Percentiles rank a stretch among this genome's conserved stretches.
phyloP scores from a whole-genome alignment of 768 basidiomycete genomes.

The Nidularia sp. region DNA sequence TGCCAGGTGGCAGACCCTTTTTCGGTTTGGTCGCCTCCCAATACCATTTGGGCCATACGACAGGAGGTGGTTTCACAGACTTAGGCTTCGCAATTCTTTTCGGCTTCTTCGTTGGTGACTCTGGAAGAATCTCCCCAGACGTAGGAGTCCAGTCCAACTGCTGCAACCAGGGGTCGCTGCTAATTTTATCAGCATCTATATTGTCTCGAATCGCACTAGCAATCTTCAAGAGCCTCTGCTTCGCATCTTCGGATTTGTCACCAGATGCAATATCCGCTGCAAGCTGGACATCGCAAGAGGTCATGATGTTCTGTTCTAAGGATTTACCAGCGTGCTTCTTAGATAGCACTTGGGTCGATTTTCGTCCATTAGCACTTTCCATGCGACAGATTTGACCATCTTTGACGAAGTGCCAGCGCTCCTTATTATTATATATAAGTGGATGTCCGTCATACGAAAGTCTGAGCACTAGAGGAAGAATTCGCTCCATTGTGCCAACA shows the following conservation, averaged over 20 bases:
- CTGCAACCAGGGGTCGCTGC: conserved; percentile 48
- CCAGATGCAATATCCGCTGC: conserved; percentile 43
- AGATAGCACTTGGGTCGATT: conserved; percentile 37
- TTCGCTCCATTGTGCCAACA: conserved; percentile 37
- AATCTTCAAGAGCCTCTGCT: conserved; percentile 31
- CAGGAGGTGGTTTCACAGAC: conserved; percentile 37
- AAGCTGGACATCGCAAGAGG: conserved; percentile 35
- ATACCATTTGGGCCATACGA: conserved; percentile 96
- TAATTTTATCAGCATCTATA: conserved; percentile 2
- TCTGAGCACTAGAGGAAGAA: conserved; percentile 66
- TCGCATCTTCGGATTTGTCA: conserved; percentile 26
- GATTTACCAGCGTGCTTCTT: conserved; percentile 41
- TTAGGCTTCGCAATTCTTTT: conserved; percentile 25
- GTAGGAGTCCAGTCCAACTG: conserved; percentile 67
- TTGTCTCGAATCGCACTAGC: conserved; percentile 30
- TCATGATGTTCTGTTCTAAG: conserved; percentile 38
- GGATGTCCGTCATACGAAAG: conserved; percentile 60
- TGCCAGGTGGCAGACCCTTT: conserved; percentile 61
- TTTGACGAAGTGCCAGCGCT: conserved; percentile 66
- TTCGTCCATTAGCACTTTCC: conserved; percentile 41
- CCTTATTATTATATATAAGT: conserved; percentile 44
- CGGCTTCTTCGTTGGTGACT: conserved; percentile 12
- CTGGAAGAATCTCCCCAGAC: not conserved
- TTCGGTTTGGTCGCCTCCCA: conserved; percentile 82
- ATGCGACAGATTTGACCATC: conserved; percentile 29